Conservation (phyloP, 2,329 filamentous ascomycete species). For the Aspergillus alliaceus region DNA sequence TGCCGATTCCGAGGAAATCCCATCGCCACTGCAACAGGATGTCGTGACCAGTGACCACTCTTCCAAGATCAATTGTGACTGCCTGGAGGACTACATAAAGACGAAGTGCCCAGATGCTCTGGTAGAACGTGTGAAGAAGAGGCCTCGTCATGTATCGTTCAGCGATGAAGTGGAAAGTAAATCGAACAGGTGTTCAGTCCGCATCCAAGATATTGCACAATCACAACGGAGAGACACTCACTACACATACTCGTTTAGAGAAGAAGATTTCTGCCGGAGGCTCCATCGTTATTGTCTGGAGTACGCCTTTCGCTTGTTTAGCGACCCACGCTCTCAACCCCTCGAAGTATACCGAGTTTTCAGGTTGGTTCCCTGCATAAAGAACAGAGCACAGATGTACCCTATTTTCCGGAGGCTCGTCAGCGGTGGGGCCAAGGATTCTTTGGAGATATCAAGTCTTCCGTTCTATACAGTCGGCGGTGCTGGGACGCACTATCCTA, state of each 20-base stretch:
- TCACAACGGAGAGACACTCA: background rate
- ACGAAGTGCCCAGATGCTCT: background rate
- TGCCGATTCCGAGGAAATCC: background rate
- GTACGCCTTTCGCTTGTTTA: conserved; percentile 59
- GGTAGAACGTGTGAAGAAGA: background rate
- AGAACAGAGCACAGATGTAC: conserved; percentile 39
- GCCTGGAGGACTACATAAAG: background rate
- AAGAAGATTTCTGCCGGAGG: conserved; percentile 68
- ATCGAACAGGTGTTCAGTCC: background rate
- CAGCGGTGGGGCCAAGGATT: conserved; percentile 41
- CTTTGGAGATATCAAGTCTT: conserved; percentile 58
- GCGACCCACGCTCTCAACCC: conserved; percentile 46
- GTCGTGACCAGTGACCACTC: background rate
- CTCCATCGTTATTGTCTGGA: conserved; percentile 68
- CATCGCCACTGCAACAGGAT: background rate
- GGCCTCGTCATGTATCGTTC: background rate
- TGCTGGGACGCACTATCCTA: conserved; percentile 53
- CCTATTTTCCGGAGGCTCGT: conserved; percentile 41
- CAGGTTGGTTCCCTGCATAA: conserved; percentile 67
- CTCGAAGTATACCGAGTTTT: conserved; percentile 59
- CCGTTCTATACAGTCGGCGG: conserved; percentile 56
- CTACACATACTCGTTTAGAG: conserved; percentile 60
- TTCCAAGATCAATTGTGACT: background rate
- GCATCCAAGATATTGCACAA: background rate
- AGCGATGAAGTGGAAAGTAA: background rate